These are phyloP conservation scores for Globisporangium mamillatum DNA, from an alignment of 352 stramenopile species.

Conservation along the genomic window DNA sequence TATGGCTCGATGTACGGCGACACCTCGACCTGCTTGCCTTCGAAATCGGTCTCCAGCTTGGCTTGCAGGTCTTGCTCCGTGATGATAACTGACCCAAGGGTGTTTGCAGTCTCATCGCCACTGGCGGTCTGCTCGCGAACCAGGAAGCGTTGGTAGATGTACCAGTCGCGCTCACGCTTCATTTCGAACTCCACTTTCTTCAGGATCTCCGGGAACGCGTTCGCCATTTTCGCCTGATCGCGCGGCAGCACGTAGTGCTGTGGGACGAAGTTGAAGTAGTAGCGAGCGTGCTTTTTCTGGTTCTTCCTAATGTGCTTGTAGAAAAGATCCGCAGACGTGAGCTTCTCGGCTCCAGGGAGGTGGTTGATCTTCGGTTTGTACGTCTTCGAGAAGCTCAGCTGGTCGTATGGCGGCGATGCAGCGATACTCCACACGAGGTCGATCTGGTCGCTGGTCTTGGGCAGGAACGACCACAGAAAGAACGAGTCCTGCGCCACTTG, in stretches of 20 bases:
- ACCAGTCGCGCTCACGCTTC: constrained; percentile 44
- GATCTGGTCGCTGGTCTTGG: constrained; percentile 41
- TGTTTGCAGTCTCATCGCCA: constrained; percentile 31
- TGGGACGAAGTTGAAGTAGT: constrained; percentile 69
- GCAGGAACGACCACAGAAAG: constrained; percentile 42
- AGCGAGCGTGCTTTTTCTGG: constrained; percentile 55
- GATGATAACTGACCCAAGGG: constrained; percentile 35
- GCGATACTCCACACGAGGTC: constrained; percentile 67
- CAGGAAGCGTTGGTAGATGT: constrained; percentile 65
- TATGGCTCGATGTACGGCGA: constrained; percentile 82
- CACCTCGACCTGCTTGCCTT: constrained; percentile 56
- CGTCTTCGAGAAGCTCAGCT: constrained; percentile 38
- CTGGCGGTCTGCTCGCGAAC: constrained; percentile 37
- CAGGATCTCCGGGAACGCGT: constrained; percentile 35
- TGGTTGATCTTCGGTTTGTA: constrained; percentile 68
- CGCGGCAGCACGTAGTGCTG: constrained; percentile 57
- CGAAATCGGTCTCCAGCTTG: constrained; percentile 40
- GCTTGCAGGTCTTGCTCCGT: constrained; percentile 43
- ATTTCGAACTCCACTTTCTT: constrained; percentile 58
- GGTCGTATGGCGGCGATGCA: constrained; percentile 25
- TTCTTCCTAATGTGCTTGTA: constrained; percentile 38
- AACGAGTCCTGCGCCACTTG: constrained; percentile 16
- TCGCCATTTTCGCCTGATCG: constrained; percentile 42
- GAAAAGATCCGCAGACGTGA: constrained; percentile 48
- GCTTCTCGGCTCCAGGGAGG: constrained; percentile 48